Conservation (phyloP, 805 yeast species). For the Candida nonsorbophila region DNA sequence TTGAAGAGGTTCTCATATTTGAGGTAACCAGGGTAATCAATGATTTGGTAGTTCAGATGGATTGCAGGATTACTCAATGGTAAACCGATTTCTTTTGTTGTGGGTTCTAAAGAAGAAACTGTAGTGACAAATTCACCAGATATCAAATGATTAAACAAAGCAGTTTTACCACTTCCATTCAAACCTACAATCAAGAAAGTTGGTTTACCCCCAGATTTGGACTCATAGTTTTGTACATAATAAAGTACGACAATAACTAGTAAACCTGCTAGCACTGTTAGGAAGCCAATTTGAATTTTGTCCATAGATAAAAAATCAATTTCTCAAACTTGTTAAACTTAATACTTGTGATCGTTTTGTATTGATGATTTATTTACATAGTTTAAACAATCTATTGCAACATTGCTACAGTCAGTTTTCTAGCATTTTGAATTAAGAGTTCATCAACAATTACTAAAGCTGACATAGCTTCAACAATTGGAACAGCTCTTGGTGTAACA, state of each 20-base stretch:
- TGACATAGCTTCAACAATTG: slow-evolving; percentile 97
- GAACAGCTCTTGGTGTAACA: slow-evolving; percentile 97
- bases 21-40: slow-evolving; percentile 87
- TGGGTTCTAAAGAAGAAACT: slow-evolving; percentile 35
- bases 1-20: slow-evolving; percentile 61
- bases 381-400: too few species aligned
- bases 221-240: slow-evolving; percentile 16
- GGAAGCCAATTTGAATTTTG: slow-evolving; percentile 16
- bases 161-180: slow-evolving; percentile 61
- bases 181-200: slow-evolving; percentile 64
- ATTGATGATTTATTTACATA: too few species aligned
- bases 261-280: slow-evolving; percentile 22
- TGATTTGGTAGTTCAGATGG: slow-evolving; percentile 41
- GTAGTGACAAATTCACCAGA: slow-evolving; percentile 15
- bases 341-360: too few species aligned
- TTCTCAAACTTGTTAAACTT: too few species aligned
- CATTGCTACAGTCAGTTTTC: slow-evolving; percentile 40
- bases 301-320: slow-evolving; percentile 17
- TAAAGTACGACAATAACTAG: slow-evolving; percentile 17
- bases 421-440: slow-evolving; percentile 75
- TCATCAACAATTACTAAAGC: slow-evolving; percentile 91
- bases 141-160: slow-evolving; percentile 37
- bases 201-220: slow-evolving; percentile 28
- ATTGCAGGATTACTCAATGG: slow-evolving; percentile 32
- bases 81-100: slow-evolving; percentile 19